phyloP scores from a whole-genome alignment of 2,329 filamentous ascomycete genomes.

The Alternaria solani region DNA sequence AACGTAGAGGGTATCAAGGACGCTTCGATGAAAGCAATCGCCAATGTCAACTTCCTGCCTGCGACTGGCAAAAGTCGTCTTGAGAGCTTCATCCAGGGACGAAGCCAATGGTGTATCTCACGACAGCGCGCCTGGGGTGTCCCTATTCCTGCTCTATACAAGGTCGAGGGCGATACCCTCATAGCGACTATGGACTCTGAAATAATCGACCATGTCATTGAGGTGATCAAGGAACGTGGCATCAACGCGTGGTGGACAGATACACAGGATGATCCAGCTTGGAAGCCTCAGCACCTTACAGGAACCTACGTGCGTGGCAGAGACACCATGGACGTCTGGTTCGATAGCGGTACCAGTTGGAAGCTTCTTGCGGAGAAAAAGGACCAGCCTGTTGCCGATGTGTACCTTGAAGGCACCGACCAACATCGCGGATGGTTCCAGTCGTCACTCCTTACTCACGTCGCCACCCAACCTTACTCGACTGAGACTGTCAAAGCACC shows the following conservation, averaged over 20 bases:
- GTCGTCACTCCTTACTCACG: slow-evolving; percentile 87
- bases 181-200: slow-evolving; percentile 79
- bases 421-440: slow-evolving; percentile 99
- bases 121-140: slow-evolving; percentile 96
- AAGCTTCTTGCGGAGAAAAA: slow-evolving; percentile 53
- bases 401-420: slow-evolving; percentile 93
- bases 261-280: slow-evolving; percentile 73
- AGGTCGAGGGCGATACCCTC: slow-evolving; percentile 65
- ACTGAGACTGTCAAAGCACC: slow-evolving; percentile 63
- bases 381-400: slow-evolving; percentile 69
- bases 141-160: slow-evolving; percentile 90
- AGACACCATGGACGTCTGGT: slow-evolving; percentile 99
- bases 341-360: slow-evolving; percentile 97
- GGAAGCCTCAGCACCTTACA: slow-evolving; percentile 73
- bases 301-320: slow-evolving; percentile 75
- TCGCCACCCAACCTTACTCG: slow-evolving; percentile 65
- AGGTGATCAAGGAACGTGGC: slow-evolving; percentile 76
- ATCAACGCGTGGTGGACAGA: slow-evolving; percentile 98
- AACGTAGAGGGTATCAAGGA: slow-evolving; percentile 85
- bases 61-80: slow-evolving; percentile 76
- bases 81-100: slow-evolving; percentile 83
- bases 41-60: slow-evolving; percentile 80
- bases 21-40: slow-evolving; percentile 73
- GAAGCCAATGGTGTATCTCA: slow-evolving; percentile 98
- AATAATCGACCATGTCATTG: slow-evolving; percentile 84